Evolutionary conservation across 306 rosid genomes (phyloP), one percentile per base, ranked within the genome.

Genomic region (Dalbergia cochinchinensis): DNA sequence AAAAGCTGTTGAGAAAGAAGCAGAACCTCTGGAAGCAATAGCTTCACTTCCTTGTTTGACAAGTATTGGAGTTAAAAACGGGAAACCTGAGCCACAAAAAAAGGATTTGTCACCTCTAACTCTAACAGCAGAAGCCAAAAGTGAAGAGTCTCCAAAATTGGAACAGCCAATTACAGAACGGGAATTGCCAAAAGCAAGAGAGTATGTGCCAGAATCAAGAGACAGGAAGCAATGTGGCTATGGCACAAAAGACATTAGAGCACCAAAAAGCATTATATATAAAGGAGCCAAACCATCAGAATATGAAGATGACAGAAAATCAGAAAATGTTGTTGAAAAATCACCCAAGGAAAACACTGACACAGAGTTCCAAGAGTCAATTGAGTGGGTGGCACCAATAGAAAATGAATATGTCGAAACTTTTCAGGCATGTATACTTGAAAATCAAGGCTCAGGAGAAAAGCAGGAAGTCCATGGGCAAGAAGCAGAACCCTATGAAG

Each of bases 61-160:
- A 14, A 66, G 58, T 26, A 61, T 14, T n/a, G 68, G 45, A 60
- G 9, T 16, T 54, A 19, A 80, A 53, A 45, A 71, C 6, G 73
- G 5, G 33, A 11, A 15, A 10, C 65, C 47, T 7, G 51, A 33
- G 20, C n/a, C 20, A 39, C 35, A 50, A 7, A 12, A 13, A 22
- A 73, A 80, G 54, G 79, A 65, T 37, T 64, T 72, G 51, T 48
- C 79, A 31, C 79, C 41, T 22, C 60, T 69, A 42, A 64, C 19
- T 15, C 60, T 62, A 42, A 64, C 19, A 31, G n/a, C 26, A 55
- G 59, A 45, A 57, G 18, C 19, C 45, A 44, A 66, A 74, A 74
- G 76, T 14, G 41, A 75, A 51, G 64, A n/a, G 57, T 58, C 81
- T 39, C 20, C 16, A 26, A 66, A 82, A 39, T 35, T 31, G 53